A percentile compares a stretch with the other conserved stretches of the same genome.
These are phyloP conservation scores for Raphidocelis subcapitata DNA, from an alignment of 139 green algal genomes.

Conservation along the genomic window DNA sequence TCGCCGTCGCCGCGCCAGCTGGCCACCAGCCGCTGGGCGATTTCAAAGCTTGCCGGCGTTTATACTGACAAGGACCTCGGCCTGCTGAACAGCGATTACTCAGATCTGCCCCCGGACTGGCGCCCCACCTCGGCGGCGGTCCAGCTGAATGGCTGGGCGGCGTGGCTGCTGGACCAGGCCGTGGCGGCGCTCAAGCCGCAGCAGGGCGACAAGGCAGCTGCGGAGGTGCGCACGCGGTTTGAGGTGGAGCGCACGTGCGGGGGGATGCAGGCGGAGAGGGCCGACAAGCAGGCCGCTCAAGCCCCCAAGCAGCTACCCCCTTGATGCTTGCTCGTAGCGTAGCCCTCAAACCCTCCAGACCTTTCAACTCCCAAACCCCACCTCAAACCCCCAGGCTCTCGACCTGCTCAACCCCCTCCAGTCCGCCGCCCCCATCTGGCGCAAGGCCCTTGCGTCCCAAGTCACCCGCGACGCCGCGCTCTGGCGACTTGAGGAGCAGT, in stretches of 20 bases:
- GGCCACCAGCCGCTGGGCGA: background rate
- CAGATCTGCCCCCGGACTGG: background rate
- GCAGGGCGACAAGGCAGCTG: background rate
- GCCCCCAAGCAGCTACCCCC: too few species aligned
- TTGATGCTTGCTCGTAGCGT: too few species aligned
- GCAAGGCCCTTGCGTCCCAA: slow-evolving; percentile 18
- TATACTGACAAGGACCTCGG: slow-evolving; percentile 16
- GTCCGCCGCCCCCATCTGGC: background rate
- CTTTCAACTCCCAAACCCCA: too few species aligned
- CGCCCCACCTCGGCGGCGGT: slow-evolving; percentile 22
- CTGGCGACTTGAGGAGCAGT: too few species aligned
- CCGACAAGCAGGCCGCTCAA: too few species aligned
- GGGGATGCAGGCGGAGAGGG: too few species aligned
- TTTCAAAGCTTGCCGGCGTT: background rate
- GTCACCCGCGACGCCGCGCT: slow-evolving; percentile 28
- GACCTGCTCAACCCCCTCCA: background rate
- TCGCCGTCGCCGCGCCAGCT: background rate
- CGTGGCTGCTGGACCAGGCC: slow-evolving; percentile 29
- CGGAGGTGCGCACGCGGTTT: too few species aligned
- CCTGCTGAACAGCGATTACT: slow-evolving; percentile 18
- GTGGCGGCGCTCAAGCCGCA: slow-evolving; percentile 5
- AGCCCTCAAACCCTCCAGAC: too few species aligned
- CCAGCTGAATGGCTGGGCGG: slow-evolving; percentile 40
- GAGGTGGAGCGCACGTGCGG: too few species aligned
- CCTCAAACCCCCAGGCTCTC: background rate